phyloP scores from a whole-genome alignment of 140 eudicot genomes.

The Erigeron philadelphicus region DNA sequence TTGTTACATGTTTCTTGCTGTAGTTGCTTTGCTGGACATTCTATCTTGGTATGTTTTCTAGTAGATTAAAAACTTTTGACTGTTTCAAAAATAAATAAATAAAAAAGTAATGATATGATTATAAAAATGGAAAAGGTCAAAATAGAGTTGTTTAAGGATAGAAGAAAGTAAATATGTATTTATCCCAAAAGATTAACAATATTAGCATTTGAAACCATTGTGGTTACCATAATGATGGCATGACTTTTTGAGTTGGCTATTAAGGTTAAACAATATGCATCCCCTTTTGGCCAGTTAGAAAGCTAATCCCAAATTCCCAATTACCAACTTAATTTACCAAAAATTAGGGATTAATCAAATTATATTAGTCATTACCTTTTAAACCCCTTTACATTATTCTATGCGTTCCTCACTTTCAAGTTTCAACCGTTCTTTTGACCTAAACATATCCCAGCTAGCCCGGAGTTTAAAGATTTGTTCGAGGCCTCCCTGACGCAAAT shows the following conservation, averaged over 20 bases:
- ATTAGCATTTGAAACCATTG: constrained; percentile 10
- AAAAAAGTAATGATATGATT: background rate
- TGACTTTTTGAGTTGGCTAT: constrained; percentile 33
- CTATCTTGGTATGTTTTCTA: constrained; percentile 2
- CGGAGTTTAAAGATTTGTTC: background rate
- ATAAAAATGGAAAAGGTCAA: constrained; percentile 8
- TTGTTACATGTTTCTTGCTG: no score
- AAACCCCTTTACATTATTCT: constrained; percentile 5
- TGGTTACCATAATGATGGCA: constrained; percentile 35
- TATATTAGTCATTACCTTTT: constrained; percentile 16
- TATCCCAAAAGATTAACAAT: constrained; percentile 11
- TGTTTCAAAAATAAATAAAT: background rate
- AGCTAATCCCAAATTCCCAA: constrained; percentile 25
- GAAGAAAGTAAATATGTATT: constrained; percentile 9
- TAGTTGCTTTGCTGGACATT: no score
- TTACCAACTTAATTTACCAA: constrained; percentile 12
- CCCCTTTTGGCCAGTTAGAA: constrained; percentile 26
- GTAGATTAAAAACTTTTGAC: background rate
- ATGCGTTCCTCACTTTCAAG: background rate
- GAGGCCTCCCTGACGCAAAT: background rate
- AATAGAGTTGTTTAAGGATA: constrained; percentile 7
- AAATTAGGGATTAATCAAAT: constrained; percentile 11
- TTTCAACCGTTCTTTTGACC: background rate
- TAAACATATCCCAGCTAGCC: background rate
- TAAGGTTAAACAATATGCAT: constrained; percentile 20